Evolutionary conservation across 345 rosid species (phyloP).

Genomic region (Populus alba): DNA sequence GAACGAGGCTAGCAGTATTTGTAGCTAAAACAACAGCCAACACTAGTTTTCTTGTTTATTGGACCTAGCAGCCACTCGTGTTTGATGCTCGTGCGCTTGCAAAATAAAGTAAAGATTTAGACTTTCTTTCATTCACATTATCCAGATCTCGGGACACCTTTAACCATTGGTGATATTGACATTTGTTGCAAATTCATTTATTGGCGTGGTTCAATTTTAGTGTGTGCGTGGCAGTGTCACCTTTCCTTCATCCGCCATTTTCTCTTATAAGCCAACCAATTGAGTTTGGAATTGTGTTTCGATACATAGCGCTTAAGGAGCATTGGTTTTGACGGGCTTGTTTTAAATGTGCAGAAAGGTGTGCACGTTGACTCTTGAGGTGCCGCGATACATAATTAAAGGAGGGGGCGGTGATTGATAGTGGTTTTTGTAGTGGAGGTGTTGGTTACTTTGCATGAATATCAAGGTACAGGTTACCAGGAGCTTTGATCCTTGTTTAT

Average conservation of each 20-base stretch:
- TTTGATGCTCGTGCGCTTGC: conserved; percentile 42
- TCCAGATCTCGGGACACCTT: conserved; percentile 45
- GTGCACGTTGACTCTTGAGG: conserved; percentile 20
- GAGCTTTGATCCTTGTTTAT: conserved; percentile 26
- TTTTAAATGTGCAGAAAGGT: conserved; percentile 21
- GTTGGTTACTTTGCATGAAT: conserved; percentile 50
- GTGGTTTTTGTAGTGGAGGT: conserved; percentile 20
- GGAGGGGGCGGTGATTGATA: conserved; percentile 52
- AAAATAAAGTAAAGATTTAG: not conserved
- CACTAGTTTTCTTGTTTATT: conserved; percentile 25
- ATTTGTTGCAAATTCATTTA: conserved; percentile 23
- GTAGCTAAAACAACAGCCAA: conserved; percentile 7
- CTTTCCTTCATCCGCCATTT: conserved; percentile 59
- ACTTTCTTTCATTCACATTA: not conserved
- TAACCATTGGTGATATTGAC: conserved; percentile 24
- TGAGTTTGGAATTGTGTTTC: conserved; percentile 19
- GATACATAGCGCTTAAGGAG: conserved; percentile 32
- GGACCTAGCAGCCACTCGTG: conserved; percentile 37
- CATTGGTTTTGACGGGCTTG: conserved; percentile 19
- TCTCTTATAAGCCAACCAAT: conserved; percentile 13
- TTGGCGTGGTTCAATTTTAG: not conserved
- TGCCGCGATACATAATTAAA: conserved; percentile 33
- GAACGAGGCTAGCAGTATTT: conserved; percentile 3
- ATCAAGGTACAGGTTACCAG: conserved; percentile 43
- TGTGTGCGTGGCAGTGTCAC: not conserved